phyloP scores from a whole-genome alignment of 2,329 filamentous ascomycete species.

The Neophaeococcomyces aloes region DNA sequence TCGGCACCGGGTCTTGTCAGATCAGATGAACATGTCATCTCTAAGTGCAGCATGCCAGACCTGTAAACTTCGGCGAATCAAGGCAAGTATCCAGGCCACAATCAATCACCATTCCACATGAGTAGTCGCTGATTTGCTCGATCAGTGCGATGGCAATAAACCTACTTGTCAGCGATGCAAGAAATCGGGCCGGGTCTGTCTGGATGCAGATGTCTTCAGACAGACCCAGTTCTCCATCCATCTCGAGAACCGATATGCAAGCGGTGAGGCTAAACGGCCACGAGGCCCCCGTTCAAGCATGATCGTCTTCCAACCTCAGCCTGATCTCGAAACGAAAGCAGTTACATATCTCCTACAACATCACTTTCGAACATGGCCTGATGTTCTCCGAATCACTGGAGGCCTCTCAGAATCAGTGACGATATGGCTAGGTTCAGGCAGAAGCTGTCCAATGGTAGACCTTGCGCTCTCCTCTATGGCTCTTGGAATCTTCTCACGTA shows the following conservation, averaged over 20 bases:
- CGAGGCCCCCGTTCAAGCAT: slow-evolving; percentile 25
- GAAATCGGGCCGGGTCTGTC: slow-evolving; percentile 21
- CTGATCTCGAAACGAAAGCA: slow-evolving; percentile 23
- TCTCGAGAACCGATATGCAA: slow-evolving; percentile 24
- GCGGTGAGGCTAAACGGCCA: slow-evolving; percentile 24
- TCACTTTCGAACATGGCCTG: no score
- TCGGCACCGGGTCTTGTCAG: no score
- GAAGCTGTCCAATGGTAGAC: no score
- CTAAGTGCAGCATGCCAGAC: slow-evolving; percentile 22
- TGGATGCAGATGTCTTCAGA: slow-evolving; percentile 9
- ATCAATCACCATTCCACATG: not conserved
- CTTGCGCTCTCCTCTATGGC: no score
- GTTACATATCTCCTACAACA: no score
- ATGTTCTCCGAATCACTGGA: no score
- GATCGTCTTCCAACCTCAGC: slow-evolving; percentile 9
- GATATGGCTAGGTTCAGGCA: no score
- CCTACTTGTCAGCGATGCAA: slow-evolving; percentile 22
- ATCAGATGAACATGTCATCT: no score
- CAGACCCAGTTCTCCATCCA: slow-evolving; percentile 17
- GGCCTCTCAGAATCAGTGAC: no score
- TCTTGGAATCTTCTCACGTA: no score
- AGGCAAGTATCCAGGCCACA: slow-evolving; percentile 15
- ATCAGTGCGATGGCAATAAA: slow-evolving; percentile 24
- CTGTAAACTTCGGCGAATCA: slow-evolving; percentile 24
- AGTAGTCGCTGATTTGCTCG: no score